Evolutionary conservation across 2,329 filamentous ascomycete species (phyloP).

Genomic region (Nannizziopsis barbatae): DNA sequence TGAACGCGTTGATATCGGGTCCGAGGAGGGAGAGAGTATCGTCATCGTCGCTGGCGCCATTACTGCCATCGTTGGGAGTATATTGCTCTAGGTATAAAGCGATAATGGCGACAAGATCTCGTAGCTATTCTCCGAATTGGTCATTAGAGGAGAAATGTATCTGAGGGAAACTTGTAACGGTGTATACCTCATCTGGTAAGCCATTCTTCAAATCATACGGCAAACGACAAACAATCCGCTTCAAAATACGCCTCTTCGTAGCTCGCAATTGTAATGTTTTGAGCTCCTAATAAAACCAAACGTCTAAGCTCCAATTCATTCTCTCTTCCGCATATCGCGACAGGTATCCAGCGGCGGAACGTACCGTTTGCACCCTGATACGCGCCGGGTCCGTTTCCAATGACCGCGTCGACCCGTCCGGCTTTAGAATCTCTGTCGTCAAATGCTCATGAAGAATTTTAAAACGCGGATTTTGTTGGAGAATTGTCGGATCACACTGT

Average conservation of each 20-base stretch:
- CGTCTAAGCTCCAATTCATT: neutral
- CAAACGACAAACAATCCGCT: constrained; percentile 23
- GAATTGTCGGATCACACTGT: constrained; percentile 30
- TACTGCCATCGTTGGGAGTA: constrained; percentile 16
- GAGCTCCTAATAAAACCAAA: constrained; percentile 23
- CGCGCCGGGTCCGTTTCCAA: constrained; percentile 24
- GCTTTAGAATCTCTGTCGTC: constrained; percentile 28
- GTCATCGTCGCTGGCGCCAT: neutral
- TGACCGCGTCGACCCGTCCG: constrained; percentile 32
- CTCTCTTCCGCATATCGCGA: neutral
- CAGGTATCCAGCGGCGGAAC: too few relatives aligned
- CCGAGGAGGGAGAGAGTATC: constrained; percentile 25
- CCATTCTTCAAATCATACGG: constrained; percentile 26
- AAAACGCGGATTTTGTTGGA: constrained; percentile 34
- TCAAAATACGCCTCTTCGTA: constrained; percentile 27
- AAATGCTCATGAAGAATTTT: constrained; percentile 33
- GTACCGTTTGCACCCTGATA: constrained; percentile 25
- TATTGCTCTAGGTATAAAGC: constrained; percentile 29
- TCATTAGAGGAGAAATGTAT: neutral
- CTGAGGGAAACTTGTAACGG: neutral
- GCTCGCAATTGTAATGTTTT: constrained; percentile 25
- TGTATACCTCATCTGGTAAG: constrained; percentile 27
- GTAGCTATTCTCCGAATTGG: constrained; percentile 21
- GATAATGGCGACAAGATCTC: constrained; percentile 28
- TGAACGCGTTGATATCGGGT: constrained; percentile 29